Base-by-base conservation (phyloP, 495 filamentous ascomycete genomes). In the Penicillium lagena region DNA sequence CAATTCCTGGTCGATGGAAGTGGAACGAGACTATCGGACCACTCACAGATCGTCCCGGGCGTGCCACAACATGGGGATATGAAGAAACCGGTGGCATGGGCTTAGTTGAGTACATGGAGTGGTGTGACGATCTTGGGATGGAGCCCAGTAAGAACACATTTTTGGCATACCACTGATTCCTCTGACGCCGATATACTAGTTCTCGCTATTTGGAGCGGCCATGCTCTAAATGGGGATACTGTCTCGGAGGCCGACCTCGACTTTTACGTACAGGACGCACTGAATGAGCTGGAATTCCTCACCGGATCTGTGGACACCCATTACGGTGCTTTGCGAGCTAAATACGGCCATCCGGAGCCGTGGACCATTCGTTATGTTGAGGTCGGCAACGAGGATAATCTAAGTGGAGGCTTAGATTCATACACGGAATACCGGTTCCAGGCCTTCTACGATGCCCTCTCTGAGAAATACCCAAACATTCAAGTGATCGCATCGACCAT, bases 1-100 rank as follows among this genome's bases (percentile, higher is more conserved):
- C 57, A 15, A 64, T 73, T 31, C 59, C 56, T 12, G 68, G 71
- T 37, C 66, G 71, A 45, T 87, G 82, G 80, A 76, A 80, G 43
- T 86, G 82, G 83, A 80, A 83, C 45, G 72, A 82, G 49, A 83
- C 80, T 2, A 73, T 86, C 39, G 83, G 83, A 1, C 74, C 77
- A 0, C 68, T 86, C 13, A 82, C 70, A 37, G 64, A 83, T 41
- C 70, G 83, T 5, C 79, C 81, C 4, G 82, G 81, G 37, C 75
- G 77, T 37, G 66, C 73, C 1, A 80, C 75, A 13, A 68, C 74
- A 29, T 86, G 82, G 83, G 52, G 55, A n/a, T 85, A 83, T 43
- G 56, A 72, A 27, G 72, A 80, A 29, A 80, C 75, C 11, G 60
- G 75, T 42, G 82, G 79, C 11, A 51, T 86, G 7, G 83, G 83